These are phyloP conservation scores for Diaporthe australafricana DNA, from an alignment of 2,329 filamentous ascomycete species.

Conservation along the genomic window DNA sequence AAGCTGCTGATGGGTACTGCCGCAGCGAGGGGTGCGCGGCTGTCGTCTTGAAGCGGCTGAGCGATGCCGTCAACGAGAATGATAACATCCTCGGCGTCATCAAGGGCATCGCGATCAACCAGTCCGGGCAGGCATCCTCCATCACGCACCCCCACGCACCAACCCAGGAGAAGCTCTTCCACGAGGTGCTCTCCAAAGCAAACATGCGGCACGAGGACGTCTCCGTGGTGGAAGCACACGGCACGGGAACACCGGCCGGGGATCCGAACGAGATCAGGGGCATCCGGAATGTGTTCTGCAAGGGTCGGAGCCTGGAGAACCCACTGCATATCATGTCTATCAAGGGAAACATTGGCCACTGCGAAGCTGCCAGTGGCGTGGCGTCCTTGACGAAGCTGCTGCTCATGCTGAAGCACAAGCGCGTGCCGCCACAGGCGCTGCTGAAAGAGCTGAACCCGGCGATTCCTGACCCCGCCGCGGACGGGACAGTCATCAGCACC, in stretches of 20 bases:
- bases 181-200: conserved; percentile 43
- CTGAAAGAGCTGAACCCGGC: conserved; percentile 56
- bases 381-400: conserved; percentile 55
- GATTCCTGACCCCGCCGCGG: conserved; percentile 48
- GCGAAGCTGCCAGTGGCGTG: conserved; percentile 55
- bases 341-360: conserved; percentile 57
- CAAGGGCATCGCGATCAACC: conserved; percentile 50
- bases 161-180: conserved; percentile 44
- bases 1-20: conserved; percentile 59
- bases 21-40: conserved; percentile 45
- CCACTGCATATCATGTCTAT: conserved; percentile 3
- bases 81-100: conserved; percentile 58
- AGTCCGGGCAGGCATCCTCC: conserved; percentile 50
- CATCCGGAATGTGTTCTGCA: conserved; percentile 46
- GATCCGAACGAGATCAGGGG: conserved; percentile 49
- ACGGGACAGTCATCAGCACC: conserved; percentile 47
- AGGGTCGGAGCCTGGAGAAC: background rate
- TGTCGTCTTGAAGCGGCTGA: background rate
- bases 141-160: conserved; percentile 45
- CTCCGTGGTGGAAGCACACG: conserved; percentile 52
- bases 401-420: conserved; percentile 56
- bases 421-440: conserved; percentile 59
- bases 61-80: conserved; percentile 47
- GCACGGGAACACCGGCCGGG: conserved; percentile 55
- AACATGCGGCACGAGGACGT: conserved; percentile 42